Evolutionary conservation across 495 filamentous ascomycete genomes (phyloP), one percentile per base, ranked within the genome.

Genomic region (Podospora appendiculata): DNA sequence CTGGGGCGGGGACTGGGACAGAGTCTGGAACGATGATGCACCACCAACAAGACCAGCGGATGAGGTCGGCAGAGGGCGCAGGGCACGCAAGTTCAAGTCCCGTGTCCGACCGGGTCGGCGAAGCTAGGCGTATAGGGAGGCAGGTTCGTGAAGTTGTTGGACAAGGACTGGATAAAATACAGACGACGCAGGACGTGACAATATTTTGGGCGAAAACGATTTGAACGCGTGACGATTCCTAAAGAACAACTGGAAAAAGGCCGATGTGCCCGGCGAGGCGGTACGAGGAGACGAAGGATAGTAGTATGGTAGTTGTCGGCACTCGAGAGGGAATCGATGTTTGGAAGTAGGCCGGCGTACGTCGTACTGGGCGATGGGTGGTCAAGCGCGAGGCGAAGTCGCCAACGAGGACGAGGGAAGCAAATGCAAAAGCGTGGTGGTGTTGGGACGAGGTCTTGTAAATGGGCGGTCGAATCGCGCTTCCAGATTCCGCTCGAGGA

Each of bases 141-240:
- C 9, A n/a, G 41, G 3, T 44, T 19, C 41, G 9, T 9, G 41
- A 12, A 13, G 8, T 44, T 9, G 10, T 44, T 44, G 41, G 17
- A 32, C 17, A 38, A 45, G 46, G 35, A 35, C 45, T 44, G 18
- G 32, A 48, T 19, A 25, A 45, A 43, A 52, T 49, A 53, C 34
- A 50, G 41, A 32, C 17, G 35, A 50, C n/a, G 18, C 33, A 32
- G 16, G 50, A 49, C 50, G 55, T 53, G 50, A 44, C 45, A 46
- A 40, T 19, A 42, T 10, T 41, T 32, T 2, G 11, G 32, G 8
- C 32, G 36, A 47, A 47, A 46, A 10, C 50, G 40, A 45, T 48
- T 38, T 8, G 36, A 47, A 58, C 51, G 51, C 56, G 56, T 58
- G 56, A 53, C 55, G 46, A 47, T 38, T 47, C 18, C 43, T 19